These are phyloP conservation scores for Lactifluus pinguis DNA, from an alignment of 768 basidiomycete genomes.

Conservation along the genomic window DNA sequence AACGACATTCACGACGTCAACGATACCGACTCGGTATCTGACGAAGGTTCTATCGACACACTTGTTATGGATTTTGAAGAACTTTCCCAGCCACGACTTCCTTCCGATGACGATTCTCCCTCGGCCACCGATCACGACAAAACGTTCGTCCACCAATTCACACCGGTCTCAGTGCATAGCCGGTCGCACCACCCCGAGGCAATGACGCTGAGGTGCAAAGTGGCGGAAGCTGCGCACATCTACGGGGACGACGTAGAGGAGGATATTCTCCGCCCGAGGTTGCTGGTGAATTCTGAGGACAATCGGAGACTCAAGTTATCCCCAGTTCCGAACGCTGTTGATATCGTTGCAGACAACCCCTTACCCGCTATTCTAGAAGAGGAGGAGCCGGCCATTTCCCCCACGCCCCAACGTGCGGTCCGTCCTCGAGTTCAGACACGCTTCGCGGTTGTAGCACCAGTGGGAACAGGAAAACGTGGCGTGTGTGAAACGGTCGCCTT, in stretches of 20 bases:
- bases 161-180: neutral
- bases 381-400: neutral
- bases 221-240: slow-evolving; percentile 18
- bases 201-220: slow-evolving; percentile 16
- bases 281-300: neutral
- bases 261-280: slow-evolving; percentile 7
- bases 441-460: neutral
- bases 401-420: neutral
- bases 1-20: neutral
- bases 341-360: neutral
- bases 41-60: slow-evolving; percentile 16
- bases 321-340: neutral
- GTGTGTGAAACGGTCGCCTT: neutral
- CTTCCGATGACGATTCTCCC: neutral
- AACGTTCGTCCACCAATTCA: neutral
- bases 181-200: slow-evolving; percentile 10
- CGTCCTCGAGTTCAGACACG: slow-evolving; percentile 5
- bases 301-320: neutral
- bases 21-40: slow-evolving; percentile 12
- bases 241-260: slow-evolving; percentile 18
- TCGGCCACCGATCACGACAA: neutral
- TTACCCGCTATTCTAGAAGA: slow-evolving; percentile 8
- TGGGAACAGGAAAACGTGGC: neutral
- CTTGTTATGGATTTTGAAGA: slow-evolving; percentile 14
- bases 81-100: neutral